These are phyloP conservation scores for Astragalus membranaceus DNA, from an alignment of 306 rosid genomes.

Conservation along the genomic window DNA sequence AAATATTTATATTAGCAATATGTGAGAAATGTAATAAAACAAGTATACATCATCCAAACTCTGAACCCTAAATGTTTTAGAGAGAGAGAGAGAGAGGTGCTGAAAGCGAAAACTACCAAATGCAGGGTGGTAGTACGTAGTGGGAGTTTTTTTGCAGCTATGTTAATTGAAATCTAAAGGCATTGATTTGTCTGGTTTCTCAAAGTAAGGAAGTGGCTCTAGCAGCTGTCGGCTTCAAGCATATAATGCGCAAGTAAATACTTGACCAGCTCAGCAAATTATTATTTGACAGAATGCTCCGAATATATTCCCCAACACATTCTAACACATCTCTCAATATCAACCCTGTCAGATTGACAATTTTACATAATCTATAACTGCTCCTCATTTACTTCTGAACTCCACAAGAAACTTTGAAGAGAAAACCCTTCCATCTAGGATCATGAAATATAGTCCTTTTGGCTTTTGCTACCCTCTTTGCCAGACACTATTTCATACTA, in stretches of 20 bases:
- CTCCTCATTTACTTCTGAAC: background rate
- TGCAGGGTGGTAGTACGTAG: conserved; percentile 11
- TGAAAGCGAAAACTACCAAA: conserved; percentile 20
- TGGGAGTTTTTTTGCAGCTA: conserved; percentile 16
- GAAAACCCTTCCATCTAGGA: conserved; percentile 1
- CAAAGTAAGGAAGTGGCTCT: conserved; percentile 24
- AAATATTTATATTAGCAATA: background rate
- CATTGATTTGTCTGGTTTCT: conserved; percentile 30
- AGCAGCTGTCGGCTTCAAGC: conserved; percentile 22
- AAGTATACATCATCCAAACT: conserved; percentile 12
- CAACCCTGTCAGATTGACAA: conserved; percentile 26
- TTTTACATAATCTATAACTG: conserved; percentile 1
- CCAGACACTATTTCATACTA: background rate
- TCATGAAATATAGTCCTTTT: conserved; percentile 10
- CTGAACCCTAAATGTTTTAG: background rate
- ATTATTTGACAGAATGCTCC: background rate
- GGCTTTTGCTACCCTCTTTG: conserved; percentile 4
- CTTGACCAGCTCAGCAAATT: conserved; percentile 14
- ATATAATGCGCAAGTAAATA: conserved; percentile 24
- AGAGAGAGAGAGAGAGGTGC: background rate
- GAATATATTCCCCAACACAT: conserved; percentile 23
- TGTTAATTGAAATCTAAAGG: background rate
- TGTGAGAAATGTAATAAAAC: background rate
- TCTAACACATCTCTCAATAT: conserved; percentile 22
- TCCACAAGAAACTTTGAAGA: background rate